These are phyloP conservation scores for Kodamaea lidongshanica DNA, from an alignment of 805 yeast genomes.

Conservation along the genomic window DNA sequence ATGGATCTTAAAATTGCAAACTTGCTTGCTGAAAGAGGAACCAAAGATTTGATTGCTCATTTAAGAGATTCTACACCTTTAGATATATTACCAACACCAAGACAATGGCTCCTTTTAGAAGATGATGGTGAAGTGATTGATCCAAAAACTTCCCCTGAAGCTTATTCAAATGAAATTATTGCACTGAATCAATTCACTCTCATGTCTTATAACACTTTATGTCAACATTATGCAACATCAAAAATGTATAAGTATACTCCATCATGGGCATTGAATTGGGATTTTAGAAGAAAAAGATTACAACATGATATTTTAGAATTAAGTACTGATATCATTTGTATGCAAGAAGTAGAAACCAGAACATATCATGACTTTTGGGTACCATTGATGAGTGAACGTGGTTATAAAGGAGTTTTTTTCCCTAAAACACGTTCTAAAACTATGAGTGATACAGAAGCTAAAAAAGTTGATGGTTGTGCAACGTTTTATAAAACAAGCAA, in stretches of 20 bases:
- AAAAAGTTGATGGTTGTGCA: constrained; percentile 98
- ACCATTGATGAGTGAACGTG: constrained; percentile 63
- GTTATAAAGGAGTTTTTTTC: constrained; percentile 77
- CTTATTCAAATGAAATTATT: constrained; percentile 24
- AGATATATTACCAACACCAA: constrained; percentile 57
- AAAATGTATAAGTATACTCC: constrained; percentile 92
- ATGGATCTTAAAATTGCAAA: constrained; percentile 59
- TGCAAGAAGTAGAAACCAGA: constrained; percentile 92
- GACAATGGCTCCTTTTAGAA: constrained; percentile 78
- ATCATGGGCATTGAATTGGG: constrained; percentile 95
- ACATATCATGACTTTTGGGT: constrained; percentile 84
- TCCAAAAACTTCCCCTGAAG: constrained; percentile 25
- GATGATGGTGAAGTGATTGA: constrained; percentile 63
- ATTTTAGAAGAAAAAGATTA: constrained; percentile 72
- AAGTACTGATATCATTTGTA: constrained; percentile 74
- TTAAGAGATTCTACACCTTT: constrained; percentile 79
- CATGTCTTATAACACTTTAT: constrained; percentile 83
- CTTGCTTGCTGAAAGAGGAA: constrained; percentile 73
- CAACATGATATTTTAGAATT: constrained; percentile 63
- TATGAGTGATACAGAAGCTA: constrained; percentile 71
- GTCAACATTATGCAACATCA: constrained; percentile 93
- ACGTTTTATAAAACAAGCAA: constrained; percentile 68
- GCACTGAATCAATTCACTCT: constrained; percentile 54
- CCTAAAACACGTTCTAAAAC: constrained; percentile 91
- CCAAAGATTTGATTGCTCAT: constrained; percentile 72